Evolutionary conservation across 164 flowering plant genomes (phyloP).

Genomic region (Magnolia sinica): DNA sequence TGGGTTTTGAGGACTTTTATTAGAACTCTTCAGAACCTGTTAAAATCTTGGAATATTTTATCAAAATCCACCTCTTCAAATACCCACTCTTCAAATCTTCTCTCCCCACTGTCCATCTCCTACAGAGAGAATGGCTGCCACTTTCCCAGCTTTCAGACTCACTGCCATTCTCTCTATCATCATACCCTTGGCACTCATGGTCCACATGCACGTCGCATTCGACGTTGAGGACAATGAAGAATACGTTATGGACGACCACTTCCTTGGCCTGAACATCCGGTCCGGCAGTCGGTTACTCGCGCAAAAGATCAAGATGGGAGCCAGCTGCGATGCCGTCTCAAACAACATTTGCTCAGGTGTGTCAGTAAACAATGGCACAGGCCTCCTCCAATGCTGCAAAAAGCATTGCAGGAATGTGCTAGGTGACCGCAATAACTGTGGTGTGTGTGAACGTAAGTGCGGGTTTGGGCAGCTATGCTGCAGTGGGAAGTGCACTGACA

Average conservation of each 20-base stretch:
- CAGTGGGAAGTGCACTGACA: slow-evolving; percentile 34
- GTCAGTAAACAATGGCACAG: slow-evolving; percentile 23
- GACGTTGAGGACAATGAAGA: slow-evolving; percentile 18
- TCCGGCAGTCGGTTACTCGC: neutral
- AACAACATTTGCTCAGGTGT: slow-evolving; percentile 27
- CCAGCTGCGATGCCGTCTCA: slow-evolving; percentile 5
- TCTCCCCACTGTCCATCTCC: neutral
- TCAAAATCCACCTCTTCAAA: slow-evolving; percentile 6
- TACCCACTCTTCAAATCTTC: neutral
- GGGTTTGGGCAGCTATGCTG: slow-evolving; percentile 53
- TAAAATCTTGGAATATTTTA: slow-evolving; percentile 1
- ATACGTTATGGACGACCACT: slow-evolving; percentile 13
- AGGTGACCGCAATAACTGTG: slow-evolving; percentile 54
- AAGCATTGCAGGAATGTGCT: slow-evolving; percentile 54
- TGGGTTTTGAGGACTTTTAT: neutral
- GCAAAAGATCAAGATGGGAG: slow-evolving; percentile 22
- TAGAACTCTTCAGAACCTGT: neutral
- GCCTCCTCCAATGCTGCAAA: slow-evolving; percentile 55
- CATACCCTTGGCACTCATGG: slow-evolving; percentile 7
- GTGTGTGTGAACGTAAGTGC: slow-evolving; percentile 44
- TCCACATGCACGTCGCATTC: slow-evolving; percentile 1
- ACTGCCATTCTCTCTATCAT: slow-evolving; percentile 19
- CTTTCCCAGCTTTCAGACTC: neutral
- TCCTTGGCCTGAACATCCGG: neutral
- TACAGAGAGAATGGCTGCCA: slow-evolving; percentile 18